A percentile compares a stretch with the other conserved stretches of the same genome.
Evolutionary conservation across 1,284 basidiomycete species (phyloP).

Genomic region (Ceratobasidium sp.): DNA sequence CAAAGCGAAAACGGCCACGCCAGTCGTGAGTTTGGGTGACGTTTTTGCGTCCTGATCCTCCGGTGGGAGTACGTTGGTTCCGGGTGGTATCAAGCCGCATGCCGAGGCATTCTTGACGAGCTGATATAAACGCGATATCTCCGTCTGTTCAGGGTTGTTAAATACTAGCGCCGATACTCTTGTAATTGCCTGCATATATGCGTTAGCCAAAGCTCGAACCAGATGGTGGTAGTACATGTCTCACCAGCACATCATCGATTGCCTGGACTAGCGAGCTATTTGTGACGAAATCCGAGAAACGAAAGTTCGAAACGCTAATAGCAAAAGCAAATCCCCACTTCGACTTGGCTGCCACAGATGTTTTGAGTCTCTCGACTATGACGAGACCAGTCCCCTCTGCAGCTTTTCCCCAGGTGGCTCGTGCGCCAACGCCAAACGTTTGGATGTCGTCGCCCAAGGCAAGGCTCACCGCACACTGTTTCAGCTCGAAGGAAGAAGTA

Average conservation of each 20-base stretch:
- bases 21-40: background rate
- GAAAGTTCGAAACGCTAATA: background rate
- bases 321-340: background rate
- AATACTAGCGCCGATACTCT: background rate
- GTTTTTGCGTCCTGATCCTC: too few relatives aligned
- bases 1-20: background rate
- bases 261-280: background rate
- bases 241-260: constrained; percentile 1
- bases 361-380: too few relatives aligned
- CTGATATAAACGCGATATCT: background rate
- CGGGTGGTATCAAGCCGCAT: too few relatives aligned
- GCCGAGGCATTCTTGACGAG: background rate
- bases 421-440: too few relatives aligned
- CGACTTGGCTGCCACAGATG: too few relatives aligned
- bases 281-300: background rate
- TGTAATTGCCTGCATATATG: background rate
- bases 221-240: background rate
- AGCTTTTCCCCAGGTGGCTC: too few relatives aligned
- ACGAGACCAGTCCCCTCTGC: too few relatives aligned
- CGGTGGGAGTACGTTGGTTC: too few relatives aligned
- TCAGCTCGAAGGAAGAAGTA: too few relatives aligned
- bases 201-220: too few relatives aligned
- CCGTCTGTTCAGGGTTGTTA: background rate
- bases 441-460: too few relatives aligned
- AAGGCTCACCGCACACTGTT: too few relatives aligned